A percentile compares a stretch with the other conserved stretches of the same genome.
Evolutionary conservation across 306 rosid species (phyloP).

Genomic region (Prunus salicina): DNA sequence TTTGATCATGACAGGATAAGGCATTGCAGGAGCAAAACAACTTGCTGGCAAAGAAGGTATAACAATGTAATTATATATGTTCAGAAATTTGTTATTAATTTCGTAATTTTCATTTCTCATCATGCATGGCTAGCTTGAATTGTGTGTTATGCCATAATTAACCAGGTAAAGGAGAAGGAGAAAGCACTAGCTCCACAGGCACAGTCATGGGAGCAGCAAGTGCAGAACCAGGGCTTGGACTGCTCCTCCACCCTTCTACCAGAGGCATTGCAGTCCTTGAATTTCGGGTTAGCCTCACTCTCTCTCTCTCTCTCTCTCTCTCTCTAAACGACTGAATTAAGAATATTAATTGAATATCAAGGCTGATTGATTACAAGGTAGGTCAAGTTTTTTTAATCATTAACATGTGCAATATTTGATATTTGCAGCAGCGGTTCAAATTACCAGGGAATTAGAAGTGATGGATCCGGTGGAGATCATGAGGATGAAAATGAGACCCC

Average conservation of each 20-base stretch:
- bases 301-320: background rate
- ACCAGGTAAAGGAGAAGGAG: slow-evolving; percentile 71
- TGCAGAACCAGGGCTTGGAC: slow-evolving; percentile 23
- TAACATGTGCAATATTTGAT: background rate
- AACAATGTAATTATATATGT: background rate
- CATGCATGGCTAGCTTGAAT: background rate
- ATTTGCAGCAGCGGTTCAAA: slow-evolving; percentile 23
- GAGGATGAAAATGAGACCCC: slow-evolving; percentile 13
- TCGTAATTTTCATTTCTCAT: background rate
- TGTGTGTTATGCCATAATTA: background rate
- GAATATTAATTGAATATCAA: too few species aligned
- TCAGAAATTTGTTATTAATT: background rate
- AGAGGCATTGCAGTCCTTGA: slow-evolving; percentile 41
- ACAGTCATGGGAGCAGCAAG: slow-evolving; percentile 24
- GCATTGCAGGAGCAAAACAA: slow-evolving; percentile 72
- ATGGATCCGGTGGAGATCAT: slow-evolving; percentile 4
- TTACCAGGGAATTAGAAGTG: background rate
- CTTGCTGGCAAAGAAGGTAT: slow-evolving; percentile 58
- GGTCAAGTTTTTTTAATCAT: background rate
- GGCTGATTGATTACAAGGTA: too few species aligned
- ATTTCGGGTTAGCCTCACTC: slow-evolving; percentile 40
- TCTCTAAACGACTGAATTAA: too few species aligned
- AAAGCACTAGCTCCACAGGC: slow-evolving; percentile 21
- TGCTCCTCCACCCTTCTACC: slow-evolving; percentile 22
- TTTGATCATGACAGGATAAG: slow-evolving; percentile 51